Evolutionary conservation across 2,329 filamentous ascomycete species (phyloP), one percentile per base, ranked within the genome.

Genomic region (Didymella segeticola): DNA sequence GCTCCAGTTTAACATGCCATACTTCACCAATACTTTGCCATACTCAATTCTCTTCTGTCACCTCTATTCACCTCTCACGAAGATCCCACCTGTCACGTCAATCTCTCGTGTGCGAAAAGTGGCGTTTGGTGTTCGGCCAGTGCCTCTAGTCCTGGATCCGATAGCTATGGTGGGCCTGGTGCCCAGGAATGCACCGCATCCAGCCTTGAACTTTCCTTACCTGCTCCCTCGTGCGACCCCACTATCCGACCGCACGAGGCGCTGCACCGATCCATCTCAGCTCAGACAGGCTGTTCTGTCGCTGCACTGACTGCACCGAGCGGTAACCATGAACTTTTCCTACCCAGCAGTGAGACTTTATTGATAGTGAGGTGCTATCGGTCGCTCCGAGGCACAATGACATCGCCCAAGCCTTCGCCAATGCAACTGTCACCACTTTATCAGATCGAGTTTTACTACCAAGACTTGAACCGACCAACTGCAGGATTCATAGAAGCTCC

Each of bases 361-460:
- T 42, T 20, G 30, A 22, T 31, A 8, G 14, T 19, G 17, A 15
- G 3, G 4, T 38, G 43, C 9, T n/a, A n/a, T 43, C 31, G 37
- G 30, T 17, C 10, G 10, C 25, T 20, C 23, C 25, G 43, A 33
- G 17, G 27, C 31, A 19, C 14, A 20, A 39, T 38, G 50, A 53
- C 43, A 47, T 43, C 38, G 51, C 26, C 50, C 43, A 53, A 53
- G 49, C 37, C 38, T 29, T 33, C 29, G 50, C 43, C 37, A 53
- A 53, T 47, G 27, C 39, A 27, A 26, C 38, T 33, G 14, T 27
- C 22, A 45, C 10, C 19, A 23, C n/a, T 3, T 48, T 48, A 48
- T 53, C 51, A 53, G 51, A 53, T 53, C 43, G 22, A 27, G 3
- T 43, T 31, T 53, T 48, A 38, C 19, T 26, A 48, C 38, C 22